Conservation (phyloP, 2,329 filamentous ascomycete species). For the Parafenestella ontariensis region DNA sequence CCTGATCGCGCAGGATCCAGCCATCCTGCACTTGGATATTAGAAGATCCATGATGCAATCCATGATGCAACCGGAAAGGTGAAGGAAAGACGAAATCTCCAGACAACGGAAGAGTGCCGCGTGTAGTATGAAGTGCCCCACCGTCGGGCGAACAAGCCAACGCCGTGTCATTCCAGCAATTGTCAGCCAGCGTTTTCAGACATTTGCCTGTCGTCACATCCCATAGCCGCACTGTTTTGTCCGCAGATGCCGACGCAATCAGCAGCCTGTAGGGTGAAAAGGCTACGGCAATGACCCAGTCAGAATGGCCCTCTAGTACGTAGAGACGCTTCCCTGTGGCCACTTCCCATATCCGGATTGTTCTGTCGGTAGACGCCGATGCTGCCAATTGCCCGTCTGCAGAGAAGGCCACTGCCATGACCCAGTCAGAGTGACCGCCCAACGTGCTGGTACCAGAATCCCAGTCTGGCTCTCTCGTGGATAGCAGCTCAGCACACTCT, state of each 20-base stretch:
- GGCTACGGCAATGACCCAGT: not conserved
- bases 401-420: conserved; percentile 11
- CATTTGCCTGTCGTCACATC: not conserved
- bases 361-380: not conserved
- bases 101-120: too few species aligned
- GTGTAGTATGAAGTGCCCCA: too few species aligned
- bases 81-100: too few species aligned
- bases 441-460: conserved; percentile 6
- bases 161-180: too few species aligned
- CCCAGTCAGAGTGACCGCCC: conserved; percentile 4
- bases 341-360: conserved; percentile 6
- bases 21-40: too few species aligned
- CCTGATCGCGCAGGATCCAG: too few species aligned
- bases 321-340: conserved; percentile 1
- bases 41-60: too few species aligned
- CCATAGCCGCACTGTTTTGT: not conserved
- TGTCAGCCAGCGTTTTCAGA: too few species aligned
- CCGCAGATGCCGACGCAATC: not conserved
- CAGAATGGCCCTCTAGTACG: conserved; percentile 5
- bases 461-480: conserved; percentile 14
- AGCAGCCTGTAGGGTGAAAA: conserved; percentile 3
- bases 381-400: conserved; percentile 12
- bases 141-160: too few species aligned
- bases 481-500: conserved; percentile 6
- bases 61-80: too few species aligned